Base-by-base conservation (phyloP, 1,284 basidiomycete genomes). In the Rhodotorula sp. region DNA sequence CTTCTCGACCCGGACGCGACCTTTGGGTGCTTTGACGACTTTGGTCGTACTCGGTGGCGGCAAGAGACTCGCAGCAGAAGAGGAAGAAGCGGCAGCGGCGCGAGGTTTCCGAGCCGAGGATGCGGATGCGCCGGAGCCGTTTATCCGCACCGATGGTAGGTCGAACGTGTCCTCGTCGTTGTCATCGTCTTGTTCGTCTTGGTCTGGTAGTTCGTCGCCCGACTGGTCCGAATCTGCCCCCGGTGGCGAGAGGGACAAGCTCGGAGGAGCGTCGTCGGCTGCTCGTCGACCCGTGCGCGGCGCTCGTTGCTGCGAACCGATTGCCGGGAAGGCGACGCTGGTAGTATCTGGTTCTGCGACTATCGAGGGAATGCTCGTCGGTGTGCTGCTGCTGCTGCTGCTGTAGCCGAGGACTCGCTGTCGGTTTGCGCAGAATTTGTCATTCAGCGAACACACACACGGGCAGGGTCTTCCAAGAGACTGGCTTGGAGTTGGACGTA, bases 271-370 rank as follows among this genome's bases (percentile, higher is more conserved):
- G 5, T 76, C 63, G 26, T 76, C 62, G 21, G 81, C 63, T 48
- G 75, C 69, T 64, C 77, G 75, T 43, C 39, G 39, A 43, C 39
- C 34, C 34, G 34, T 43, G 39, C 10, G 39, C 39, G 39, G 39
- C 5, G 81, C 83, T n/a, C 93, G 89, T 79, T 97, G 94, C 21
- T 89, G 88, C 68, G 92, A 94, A 80, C 88, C 86, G 6, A 88
- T 83, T 34, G 88, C 87, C 8, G 94, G 95, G 80, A 97, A 97
- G 0, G 88, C 87, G 5, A 94, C 93, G 2, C 92, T 89, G 3
- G 81, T 80, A 77, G 93, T 90, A 71, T 89, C 86, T 71, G 89
- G 86, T 58, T 85, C 85, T 76, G 88, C 87, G 18, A 82, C 81
- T 23, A n/a, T 68, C 1, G 54, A 57, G 6, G 63, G 63, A 5